Percentiles rank a stretch among this genome's conserved stretches.
These are phyloP conservation scores for Diutina rugosa DNA, from an alignment of 1,139 yeast genomes.

Conservation along the genomic window DNA sequence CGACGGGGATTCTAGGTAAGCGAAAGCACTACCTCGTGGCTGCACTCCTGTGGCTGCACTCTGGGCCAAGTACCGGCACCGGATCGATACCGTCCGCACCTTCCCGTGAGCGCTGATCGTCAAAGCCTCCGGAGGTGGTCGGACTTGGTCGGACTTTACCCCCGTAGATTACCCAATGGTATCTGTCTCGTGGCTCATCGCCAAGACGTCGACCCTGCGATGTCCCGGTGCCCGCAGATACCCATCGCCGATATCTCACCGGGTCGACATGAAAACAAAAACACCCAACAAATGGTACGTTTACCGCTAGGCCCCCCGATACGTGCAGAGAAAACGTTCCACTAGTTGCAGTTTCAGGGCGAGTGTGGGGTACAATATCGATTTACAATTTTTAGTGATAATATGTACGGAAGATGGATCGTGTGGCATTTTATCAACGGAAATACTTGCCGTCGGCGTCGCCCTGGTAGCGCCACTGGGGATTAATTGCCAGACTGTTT, in stretches of 20 bases:
- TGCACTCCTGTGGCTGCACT: too few relatives aligned
- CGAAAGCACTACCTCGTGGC: neutral
- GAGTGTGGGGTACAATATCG: neutral
- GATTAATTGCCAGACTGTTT: conserved; percentile 49
- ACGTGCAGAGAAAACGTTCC: neutral
- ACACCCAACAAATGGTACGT: neutral
- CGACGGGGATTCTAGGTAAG: neutral
- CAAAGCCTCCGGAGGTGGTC: neutral
- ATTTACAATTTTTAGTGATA: neutral
- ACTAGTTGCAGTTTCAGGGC: neutral
- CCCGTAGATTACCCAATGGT: neutral
- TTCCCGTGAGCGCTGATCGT: neutral
- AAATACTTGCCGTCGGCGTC: conserved; percentile 59
- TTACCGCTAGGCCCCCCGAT: neutral
- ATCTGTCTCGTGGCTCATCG: too few relatives aligned
- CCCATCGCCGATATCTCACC: neutral
- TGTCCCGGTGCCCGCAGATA: too few relatives aligned
- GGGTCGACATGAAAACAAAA: neutral
- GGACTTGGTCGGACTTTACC: neutral
- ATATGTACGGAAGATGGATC: neutral
- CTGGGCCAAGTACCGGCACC: neutral
- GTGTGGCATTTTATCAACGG: neutral
- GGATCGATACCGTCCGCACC: neutral
- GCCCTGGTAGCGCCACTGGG: conserved; percentile 64
- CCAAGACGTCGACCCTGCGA: too few relatives aligned